These are phyloP conservation scores for Pleurotus salmoneostramineus DNA, from an alignment of 768 basidiomycete species.

Conservation along the genomic window DNA sequence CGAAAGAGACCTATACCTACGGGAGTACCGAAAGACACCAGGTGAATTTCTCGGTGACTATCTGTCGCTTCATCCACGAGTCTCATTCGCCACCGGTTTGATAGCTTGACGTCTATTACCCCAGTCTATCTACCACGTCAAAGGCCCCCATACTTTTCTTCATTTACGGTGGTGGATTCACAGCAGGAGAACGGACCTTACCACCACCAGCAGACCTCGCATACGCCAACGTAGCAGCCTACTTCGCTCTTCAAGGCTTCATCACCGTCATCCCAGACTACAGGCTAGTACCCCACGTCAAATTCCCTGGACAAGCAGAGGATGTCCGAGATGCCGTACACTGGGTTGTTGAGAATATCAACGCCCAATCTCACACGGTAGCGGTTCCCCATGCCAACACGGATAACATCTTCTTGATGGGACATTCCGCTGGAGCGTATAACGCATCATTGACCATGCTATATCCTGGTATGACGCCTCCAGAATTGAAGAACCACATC, in stretches of 20 bases:
- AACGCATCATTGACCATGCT: constrained; percentile 44
- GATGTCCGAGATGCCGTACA: constrained; percentile 58
- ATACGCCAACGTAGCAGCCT: constrained; percentile 55
- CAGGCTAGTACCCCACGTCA: constrained; percentile 52
- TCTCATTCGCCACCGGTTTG: not conserved
- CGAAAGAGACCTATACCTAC: constrained; percentile 54
- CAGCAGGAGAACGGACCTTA: constrained; percentile 41
- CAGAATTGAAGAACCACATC: constrained; percentile 29
- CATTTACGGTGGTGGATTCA: constrained; percentile 66
- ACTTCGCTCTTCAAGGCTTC: constrained; percentile 57
- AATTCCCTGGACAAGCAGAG: constrained; percentile 49
- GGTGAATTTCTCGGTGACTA: constrained; percentile 20
- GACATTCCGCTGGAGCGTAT: constrained; percentile 60
- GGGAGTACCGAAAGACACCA: constrained; percentile 48
- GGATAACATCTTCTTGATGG: constrained; percentile 43
- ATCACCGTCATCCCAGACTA: constrained; percentile 69
- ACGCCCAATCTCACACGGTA: not conserved
- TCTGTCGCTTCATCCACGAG: too few relatives aligned
- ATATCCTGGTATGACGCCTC: constrained; percentile 30
- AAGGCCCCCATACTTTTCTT: constrained; percentile 55
- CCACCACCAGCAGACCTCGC: constrained; percentile 43
- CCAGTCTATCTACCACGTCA: constrained; percentile 17
- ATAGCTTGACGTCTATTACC: constrained; percentile 70
- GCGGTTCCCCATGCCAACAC: constrained; percentile 31
- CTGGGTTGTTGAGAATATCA: constrained; percentile 42